These are phyloP conservation scores for Amanita thiersii DNA, from an alignment of 768 basidiomycete genomes.

Conservation along the genomic window DNA sequence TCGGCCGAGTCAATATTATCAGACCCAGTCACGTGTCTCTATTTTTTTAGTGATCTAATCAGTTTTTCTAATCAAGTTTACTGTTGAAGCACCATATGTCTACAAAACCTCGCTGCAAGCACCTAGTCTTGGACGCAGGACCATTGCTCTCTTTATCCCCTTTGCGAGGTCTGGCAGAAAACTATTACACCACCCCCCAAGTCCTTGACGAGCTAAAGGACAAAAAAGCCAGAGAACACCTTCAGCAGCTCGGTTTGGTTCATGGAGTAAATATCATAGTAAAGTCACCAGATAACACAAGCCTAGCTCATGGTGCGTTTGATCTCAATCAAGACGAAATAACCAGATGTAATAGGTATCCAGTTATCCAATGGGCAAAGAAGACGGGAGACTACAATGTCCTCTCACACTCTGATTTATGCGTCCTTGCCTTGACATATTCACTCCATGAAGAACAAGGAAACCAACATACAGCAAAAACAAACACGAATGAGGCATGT, in stretches of 20 bases:
- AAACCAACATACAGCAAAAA: conserved; percentile 24
- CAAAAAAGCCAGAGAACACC: conserved; percentile 78
- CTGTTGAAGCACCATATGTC: conserved; percentile 6
- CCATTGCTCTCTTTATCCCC: conserved; percentile 86
- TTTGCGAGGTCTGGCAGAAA: conserved; percentile 79
- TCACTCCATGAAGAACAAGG: conserved; percentile 59
- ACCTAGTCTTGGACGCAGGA: conserved; percentile 88
- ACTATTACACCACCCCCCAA: conserved; percentile 83
- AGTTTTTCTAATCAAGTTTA: background rate
- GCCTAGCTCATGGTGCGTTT: conserved; percentile 53
- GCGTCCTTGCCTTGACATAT: conserved; percentile 84
- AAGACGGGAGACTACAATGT: conserved; percentile 95
- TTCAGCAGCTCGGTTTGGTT: conserved; percentile 67
- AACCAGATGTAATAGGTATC: background rate
- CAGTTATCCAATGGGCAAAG: conserved; percentile 88
- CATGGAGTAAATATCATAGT: conserved; percentile 72
- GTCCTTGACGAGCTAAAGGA: conserved; percentile 89
- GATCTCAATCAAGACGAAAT: background rate
- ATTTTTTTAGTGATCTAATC: background rate
- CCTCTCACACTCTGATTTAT: conserved; percentile 84
- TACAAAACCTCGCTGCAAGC: conserved; percentile 48
- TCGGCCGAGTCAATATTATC: conserved; percentile 11
- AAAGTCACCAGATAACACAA: conserved; percentile 58
- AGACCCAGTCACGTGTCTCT: background rate
- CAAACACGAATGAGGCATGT: conserved; percentile 20